Evolutionary conservation across 139 green algal genomes (phyloP).

Genomic region (Eudorina sp.): DNA sequence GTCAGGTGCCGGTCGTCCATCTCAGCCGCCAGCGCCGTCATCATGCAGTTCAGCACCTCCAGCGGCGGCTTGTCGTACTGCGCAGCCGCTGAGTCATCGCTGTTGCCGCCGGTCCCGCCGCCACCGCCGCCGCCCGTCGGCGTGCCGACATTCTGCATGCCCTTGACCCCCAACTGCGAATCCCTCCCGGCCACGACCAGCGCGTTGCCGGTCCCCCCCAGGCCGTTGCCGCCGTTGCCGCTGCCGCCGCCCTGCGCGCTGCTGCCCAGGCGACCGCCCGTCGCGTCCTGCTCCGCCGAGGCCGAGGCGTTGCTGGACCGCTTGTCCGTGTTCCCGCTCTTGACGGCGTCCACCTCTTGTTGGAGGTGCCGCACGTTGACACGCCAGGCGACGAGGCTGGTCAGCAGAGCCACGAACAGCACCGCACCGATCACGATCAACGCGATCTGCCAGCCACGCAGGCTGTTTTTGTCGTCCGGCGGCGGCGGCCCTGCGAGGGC

Average conservation of each 20-base stretch:
- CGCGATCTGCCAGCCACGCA: constrained; percentile 16
- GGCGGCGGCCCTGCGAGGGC: background rate
- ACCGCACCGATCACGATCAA: constrained; percentile 24
- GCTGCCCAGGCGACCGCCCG: background rate
- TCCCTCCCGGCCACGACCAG: background rate
- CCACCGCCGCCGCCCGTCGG: background rate
- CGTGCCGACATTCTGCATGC: background rate
- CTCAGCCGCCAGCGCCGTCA: constrained; percentile 17
- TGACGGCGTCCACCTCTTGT: constrained; percentile 26
- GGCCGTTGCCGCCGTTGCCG: no score
- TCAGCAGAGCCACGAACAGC: background rate
- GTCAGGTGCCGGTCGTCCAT: constrained; percentile 51
- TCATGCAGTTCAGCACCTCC: constrained; percentile 34
- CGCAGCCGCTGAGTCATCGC: constrained; percentile 13
- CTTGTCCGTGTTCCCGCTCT: constrained; percentile 22
- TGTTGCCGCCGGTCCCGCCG: background rate
- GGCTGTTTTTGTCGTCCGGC: no score
- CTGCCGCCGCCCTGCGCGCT: background rate
- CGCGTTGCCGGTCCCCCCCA: no score
- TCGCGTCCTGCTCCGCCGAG: background rate
- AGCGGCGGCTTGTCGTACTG: constrained; percentile 23
- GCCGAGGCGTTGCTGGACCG: background rate
- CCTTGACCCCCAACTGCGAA: background rate
- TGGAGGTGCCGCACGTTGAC: background rate
- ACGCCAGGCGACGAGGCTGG: background rate